A percentile compares a stretch with the other conserved stretches of the same genome.
phyloP scores from a whole-genome alignment of 1,284 basidiomycete genomes.

The Boletus smithii region DNA sequence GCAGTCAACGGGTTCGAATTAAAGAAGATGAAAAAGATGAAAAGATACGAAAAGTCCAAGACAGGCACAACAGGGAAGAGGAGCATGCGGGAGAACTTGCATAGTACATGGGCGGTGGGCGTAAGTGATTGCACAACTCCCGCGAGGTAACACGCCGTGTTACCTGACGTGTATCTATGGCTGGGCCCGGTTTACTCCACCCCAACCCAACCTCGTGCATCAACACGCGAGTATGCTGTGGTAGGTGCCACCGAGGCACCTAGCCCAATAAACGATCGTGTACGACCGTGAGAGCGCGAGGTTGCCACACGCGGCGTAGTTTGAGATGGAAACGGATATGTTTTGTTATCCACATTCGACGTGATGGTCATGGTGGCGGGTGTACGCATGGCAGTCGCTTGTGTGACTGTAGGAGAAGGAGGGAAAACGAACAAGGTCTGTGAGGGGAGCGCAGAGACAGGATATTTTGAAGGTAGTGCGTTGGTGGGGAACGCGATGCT shows the following conservation, averaged over 20 bases:
- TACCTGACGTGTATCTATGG: constrained; percentile 4
- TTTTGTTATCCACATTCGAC: constrained; percentile 46
- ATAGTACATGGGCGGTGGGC: constrained; percentile 8
- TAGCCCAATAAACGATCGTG: constrained; percentile 68
- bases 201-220: constrained; percentile 72
- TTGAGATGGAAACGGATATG: constrained; percentile 57
- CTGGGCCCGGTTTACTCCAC: constrained; percentile 36
- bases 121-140: constrained; percentile 11
- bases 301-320: constrained; percentile 72
- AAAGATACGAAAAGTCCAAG: constrained; percentile 26
- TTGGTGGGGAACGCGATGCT: constrained; percentile 28
- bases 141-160: constrained; percentile 10
- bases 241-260: constrained; percentile 68
- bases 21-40: neutral
- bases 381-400: constrained; percentile 45
- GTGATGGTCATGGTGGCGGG: constrained; percentile 73
- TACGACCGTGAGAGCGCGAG: constrained; percentile 61
- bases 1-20: constrained; percentile 18
- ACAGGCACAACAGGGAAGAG: constrained; percentile 17
- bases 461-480: constrained; percentile 12
- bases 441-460: constrained; percentile 43
- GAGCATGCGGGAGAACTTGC: constrained; percentile 18
- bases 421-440: constrained; percentile 84
- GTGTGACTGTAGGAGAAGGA: constrained; percentile 62
- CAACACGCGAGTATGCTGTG: constrained; percentile 77